These are phyloP conservation scores for Neophaeococcomyces mojaviensis DNA, from an alignment of 2,329 filamentous ascomycete species.

Conservation along the genomic window DNA sequence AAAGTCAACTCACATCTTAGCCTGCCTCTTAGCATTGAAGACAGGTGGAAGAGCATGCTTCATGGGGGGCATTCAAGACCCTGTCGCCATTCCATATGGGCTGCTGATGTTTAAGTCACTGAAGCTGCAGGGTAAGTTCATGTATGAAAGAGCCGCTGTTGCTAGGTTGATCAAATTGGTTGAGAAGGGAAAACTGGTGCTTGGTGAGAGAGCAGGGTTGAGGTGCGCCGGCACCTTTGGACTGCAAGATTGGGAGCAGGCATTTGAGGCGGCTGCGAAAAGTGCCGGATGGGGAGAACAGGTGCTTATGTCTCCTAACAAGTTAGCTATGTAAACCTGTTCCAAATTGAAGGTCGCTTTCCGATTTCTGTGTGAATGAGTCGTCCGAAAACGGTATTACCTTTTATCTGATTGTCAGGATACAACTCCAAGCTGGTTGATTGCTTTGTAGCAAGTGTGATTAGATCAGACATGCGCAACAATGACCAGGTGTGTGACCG, in stretches of 20 bases:
- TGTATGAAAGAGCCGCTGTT: constrained; percentile 21
- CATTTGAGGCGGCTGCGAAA: background rate
- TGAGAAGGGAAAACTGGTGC: constrained; percentile 17
- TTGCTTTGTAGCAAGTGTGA: too few relatives aligned
- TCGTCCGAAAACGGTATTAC: too few relatives aligned
- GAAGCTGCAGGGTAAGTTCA: constrained; percentile 21
- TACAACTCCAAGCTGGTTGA: too few relatives aligned
- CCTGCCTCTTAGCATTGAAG: constrained; percentile 28
- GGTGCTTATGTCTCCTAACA: constrained; percentile 1
- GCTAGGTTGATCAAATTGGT: constrained; percentile 17
- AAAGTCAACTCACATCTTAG: constrained; percentile 33
- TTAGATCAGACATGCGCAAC: too few relatives aligned
- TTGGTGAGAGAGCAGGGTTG: constrained; percentile 10
- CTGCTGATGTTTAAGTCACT: constrained; percentile 14
- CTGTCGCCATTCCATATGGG: constrained; percentile 15
- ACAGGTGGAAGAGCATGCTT: constrained; percentile 15
- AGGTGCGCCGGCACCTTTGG: background rate
- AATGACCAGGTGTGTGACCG: too few relatives aligned
- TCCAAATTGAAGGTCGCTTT: too few relatives aligned
- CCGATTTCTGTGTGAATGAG: too few relatives aligned
- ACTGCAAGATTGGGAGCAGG: constrained; percentile 4
- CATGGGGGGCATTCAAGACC: constrained; percentile 19
- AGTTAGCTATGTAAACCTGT: too few relatives aligned
- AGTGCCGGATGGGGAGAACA: background rate
- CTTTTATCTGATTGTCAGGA: too few relatives aligned